Percentiles rank a stretch among this genome's conserved stretches.
Conservation (phyloP, 2,329 filamentous ascomycete species). For the Penicillium brevicompactum region DNA sequence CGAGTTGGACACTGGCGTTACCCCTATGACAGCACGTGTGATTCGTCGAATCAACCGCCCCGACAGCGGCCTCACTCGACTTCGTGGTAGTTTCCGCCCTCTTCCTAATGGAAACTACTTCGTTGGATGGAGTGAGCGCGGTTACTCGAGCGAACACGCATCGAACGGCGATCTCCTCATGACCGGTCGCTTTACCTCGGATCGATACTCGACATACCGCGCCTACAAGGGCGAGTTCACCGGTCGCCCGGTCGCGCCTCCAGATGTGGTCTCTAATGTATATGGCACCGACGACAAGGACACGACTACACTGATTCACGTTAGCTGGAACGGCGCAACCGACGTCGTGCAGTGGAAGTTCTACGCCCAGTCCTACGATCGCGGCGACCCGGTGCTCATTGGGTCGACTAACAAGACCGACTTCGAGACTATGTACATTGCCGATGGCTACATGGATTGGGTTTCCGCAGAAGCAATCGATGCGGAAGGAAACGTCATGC, state of each 20-base stretch:
- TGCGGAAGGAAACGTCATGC: conserved; percentile 19
- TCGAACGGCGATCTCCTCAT: conserved; percentile 38
- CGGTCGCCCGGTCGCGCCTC: conserved; percentile 35
- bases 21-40: conserved; percentile 32
- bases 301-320: conserved; percentile 23
- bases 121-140: conserved; percentile 39
- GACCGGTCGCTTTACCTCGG: conserved; percentile 38
- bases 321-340: conserved; percentile 38
- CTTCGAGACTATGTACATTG: conserved; percentile 38
- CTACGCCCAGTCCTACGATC: conserved; percentile 24
- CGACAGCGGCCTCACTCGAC: conserved; percentile 35
- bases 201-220: conserved; percentile 43
- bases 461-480: conserved; percentile 28
- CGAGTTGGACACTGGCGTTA: conserved; percentile 29
- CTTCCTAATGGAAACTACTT: conserved; percentile 42
- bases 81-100: conserved; percentile 39
- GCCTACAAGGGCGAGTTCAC: conserved; percentile 43
- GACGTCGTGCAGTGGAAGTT: conserved; percentile 39
- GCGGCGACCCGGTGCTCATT: conserved; percentile 19
- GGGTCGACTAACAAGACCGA: conserved; percentile 31
- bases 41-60: conserved; percentile 36
- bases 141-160: conserved; percentile 40
- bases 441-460: conserved; percentile 33
- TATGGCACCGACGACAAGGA: conserved; percentile 29
- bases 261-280: conserved; percentile 35